Evolutionary conservation across 306 rosid genomes (phyloP), one percentile per base, ranked within the genome.

Genomic region (Cicer cuneatum): DNA sequence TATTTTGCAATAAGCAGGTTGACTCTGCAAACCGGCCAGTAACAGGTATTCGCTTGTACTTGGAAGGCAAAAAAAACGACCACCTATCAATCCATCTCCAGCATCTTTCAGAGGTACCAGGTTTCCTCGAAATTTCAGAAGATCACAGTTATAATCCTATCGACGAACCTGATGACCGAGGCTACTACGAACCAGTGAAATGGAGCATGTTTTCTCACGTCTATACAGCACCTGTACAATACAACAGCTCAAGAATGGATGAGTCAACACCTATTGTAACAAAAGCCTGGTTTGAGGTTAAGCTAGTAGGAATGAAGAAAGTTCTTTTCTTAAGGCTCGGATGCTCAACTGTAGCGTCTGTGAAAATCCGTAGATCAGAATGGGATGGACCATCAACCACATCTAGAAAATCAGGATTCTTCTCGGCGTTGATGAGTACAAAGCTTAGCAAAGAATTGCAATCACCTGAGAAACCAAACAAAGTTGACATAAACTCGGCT

Each of bases 61-160:
- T 91, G 78, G 98, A 91, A 90, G 96, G 97, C 52, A 88, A 86
- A 76, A 94, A 84, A 69, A 79, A 88, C 9, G 62, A 91, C 71
- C 97, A 81, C 65, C 77, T 91, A 3, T 90, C 93, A 37, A 82
- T 94, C 82, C 98, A 94, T 86, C 93, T 94, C 49, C 98, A 89
- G 80, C 98, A 94, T 78, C 97, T 94, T 37, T 74, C 96, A 19
- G 86, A 82, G 43, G 81, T 82, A 75, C 98, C 97, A 19, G 74
- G 83, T 8, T 72, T 48, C 56, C 84, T 90, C 13, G 87, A 81
- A 71, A 82, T 94, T 74, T 82, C 89, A 10, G 90, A 87, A 49
- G 90, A 86, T 76, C 85, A 57, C 39, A 37, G 77, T 74, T 79
- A 85, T 52, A 86, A 75, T 8, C 87, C 97, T 38, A 21, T 77